A percentile compares a stretch with the other conserved stretches of the same genome.
phyloP scores from a whole-genome alignment of 129 eudicot genomes.

The Lactuca saligna region DNA sequence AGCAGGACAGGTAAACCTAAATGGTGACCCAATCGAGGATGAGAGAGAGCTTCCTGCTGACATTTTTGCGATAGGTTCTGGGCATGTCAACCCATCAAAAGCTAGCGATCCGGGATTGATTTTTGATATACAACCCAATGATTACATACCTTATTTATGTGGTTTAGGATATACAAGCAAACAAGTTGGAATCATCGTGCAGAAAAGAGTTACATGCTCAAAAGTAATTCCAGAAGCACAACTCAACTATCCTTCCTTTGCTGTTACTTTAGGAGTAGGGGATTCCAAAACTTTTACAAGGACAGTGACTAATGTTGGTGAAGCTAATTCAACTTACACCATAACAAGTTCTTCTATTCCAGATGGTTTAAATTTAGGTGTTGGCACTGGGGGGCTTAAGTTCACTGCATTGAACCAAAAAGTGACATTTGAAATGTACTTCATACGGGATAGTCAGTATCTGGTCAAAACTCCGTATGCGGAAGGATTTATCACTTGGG shows the following conservation, averaged over 20 bases:
- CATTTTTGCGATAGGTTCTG: conserved; percentile 35
- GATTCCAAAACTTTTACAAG: conserved; percentile 17
- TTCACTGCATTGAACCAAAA: conserved; percentile 22
- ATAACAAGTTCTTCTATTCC: conserved; percentile 10
- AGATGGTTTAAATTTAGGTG: conserved; percentile 18
- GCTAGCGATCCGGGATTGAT: conserved; percentile 41
- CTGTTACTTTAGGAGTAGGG: conserved; percentile 19
- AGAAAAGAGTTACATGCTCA: conserved; percentile 28
- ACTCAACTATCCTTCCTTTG: conserved; percentile 42
- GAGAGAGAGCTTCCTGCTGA: conserved; percentile 29
- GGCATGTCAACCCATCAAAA: conserved; percentile 35
- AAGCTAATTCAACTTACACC: conserved; percentile 24
- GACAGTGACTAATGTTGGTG: conserved; percentile 37
- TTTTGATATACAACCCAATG: conserved; percentile 31
- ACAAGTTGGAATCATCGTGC: conserved; percentile 29
- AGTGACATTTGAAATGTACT: conserved; percentile 12
- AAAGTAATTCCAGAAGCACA: conserved; percentile 29
- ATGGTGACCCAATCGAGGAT: conserved; percentile 28
- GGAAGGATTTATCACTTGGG: conserved; percentile 31
- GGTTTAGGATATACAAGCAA: conserved; percentile 34
- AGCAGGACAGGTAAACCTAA: conserved; percentile 13
- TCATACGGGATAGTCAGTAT: conserved; percentile 2
- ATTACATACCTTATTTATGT: conserved; percentile 41
- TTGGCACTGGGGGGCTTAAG: conserved; percentile 3
- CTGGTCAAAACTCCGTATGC: conserved; percentile 2